Base-by-base conservation (phyloP, 805 yeast genomes). In the Yarrowia divulgata region DNA sequence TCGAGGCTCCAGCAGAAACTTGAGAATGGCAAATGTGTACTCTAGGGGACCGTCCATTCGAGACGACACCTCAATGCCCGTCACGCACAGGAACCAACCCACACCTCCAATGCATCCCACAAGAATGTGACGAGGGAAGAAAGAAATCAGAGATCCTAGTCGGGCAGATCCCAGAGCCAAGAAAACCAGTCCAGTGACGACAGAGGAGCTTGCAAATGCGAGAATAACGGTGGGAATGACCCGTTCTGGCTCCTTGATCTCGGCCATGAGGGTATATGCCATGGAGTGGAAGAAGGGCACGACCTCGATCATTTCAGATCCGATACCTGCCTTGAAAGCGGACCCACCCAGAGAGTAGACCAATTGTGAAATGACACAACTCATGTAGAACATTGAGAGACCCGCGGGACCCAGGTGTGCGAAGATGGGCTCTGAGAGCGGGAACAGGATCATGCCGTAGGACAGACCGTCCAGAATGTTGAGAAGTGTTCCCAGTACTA, bases 51-150 rank as follows among this genome's bases (percentile, higher is more conserved):
- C 90, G 62, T 91, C 90, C 40, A 91, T 78, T 70, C 97, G 82
- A 0, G 97, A 88, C n/a, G 91, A 85, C 0, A 95, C 97, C 75
- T 94, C 98, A 37, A 95, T 79, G 0, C 97, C 99, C 0, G 99
- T 95, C 1, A 91, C 88, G 1, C 93, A 81, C 63, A 95, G 81
- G 78, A 95, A 95, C 79, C 91, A 93, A 8, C 99, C 99, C 62
- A 95, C 99, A 75, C 99, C 99, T 48, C 99, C 99, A 73, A 95
- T 93, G 77, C 98, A 95, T 1, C 99, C 99, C 45, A 95, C 95
- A 37, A 95, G 83, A 69, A 95, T 94, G 78, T 95, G 99, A 71
- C 98, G 83, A 0, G 99, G 99, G 82, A 95, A 95, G 77, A 93
- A 95, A 0, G 97, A 97, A 23, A 94, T 97, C 29, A 95, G 80